These are phyloP conservation scores for Eremochloa ophiuroides DNA, from an alignment of 176 grass and related monocot genomes.

Conservation along the genomic window DNA sequence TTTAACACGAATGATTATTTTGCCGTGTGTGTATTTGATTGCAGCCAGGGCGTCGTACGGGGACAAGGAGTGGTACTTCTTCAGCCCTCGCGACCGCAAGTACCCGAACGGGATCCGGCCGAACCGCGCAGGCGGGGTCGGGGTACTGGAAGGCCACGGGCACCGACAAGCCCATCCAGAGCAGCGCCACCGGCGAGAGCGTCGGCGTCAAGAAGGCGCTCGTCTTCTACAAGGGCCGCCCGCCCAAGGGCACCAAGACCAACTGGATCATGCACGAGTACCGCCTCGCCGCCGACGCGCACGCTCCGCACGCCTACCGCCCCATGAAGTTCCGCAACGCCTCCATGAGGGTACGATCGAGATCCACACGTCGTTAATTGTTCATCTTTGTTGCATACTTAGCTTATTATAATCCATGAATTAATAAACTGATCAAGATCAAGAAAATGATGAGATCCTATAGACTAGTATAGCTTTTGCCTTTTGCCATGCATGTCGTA, in stretches of 20 bases:
- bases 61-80: slow-evolving; percentile 97
- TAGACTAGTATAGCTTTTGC: no score
- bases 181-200: slow-evolving; percentile 36
- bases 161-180: slow-evolving; percentile 84
- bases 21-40: not conserved
- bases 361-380: no score
- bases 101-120: slow-evolving; percentile 89
- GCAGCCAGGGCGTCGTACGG: slow-evolving; percentile 62
- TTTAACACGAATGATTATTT: not conserved
- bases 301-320: slow-evolving; percentile 47
- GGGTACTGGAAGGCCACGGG: slow-evolving; percentile 99
- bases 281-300: slow-evolving; percentile 58
- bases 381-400: no score
- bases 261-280: slow-evolving; percentile 99
- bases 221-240: slow-evolving; percentile 88
- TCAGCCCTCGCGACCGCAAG: slow-evolving; percentile 86
- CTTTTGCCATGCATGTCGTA: no score
- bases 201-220: slow-evolving; percentile 94
- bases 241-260: slow-evolving; percentile 83
- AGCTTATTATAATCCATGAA: no score
- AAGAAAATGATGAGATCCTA: no score
- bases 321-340: slow-evolving; percentile 71
- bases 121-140: slow-evolving; percentile 72
- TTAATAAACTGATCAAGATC: no score
- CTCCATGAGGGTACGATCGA: slow-evolving; percentile 99